Conservation (phyloP, 2,329 filamentous ascomycete genomes). For the Aschersonia sp. region DNA sequence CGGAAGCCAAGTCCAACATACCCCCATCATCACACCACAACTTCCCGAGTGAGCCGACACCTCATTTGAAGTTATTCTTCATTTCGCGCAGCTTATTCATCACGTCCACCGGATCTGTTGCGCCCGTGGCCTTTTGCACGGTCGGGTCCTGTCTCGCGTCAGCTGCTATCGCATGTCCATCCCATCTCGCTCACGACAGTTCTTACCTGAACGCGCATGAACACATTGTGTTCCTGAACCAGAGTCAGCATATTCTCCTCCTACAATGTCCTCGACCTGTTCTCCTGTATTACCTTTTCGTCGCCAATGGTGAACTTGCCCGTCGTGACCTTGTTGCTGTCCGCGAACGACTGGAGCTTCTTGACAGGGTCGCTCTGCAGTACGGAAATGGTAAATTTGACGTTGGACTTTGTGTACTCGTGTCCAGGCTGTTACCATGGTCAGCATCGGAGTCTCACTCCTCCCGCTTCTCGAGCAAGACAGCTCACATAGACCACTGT, state of each 20-base stretch:
- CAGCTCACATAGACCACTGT: conserved; percentile 74
- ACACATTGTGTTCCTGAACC: conserved; percentile 74
- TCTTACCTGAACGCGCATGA: conserved; percentile 77
- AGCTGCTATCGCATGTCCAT: not conserved
- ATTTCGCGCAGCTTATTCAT: conserved; percentile 78
- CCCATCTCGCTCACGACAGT: not conserved
- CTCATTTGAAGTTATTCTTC: conserved; percentile 68
- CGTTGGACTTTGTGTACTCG: conserved; percentile 96
- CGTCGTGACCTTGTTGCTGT: conserved; percentile 74
- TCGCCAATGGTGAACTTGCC: conserved; percentile 95
- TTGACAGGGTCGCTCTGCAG: conserved; percentile 61
- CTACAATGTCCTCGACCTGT: not conserved
- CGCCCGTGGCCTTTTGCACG: conserved; percentile 72
- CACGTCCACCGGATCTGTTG: conserved; percentile 66
- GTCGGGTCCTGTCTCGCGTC: conserved; percentile 48
- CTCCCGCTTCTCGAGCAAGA: not conserved
- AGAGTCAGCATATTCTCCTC: not conserved
- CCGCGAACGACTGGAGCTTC: conserved; percentile 63
- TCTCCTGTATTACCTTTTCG: conserved; percentile 60
- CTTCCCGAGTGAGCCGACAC: conserved; percentile 5
- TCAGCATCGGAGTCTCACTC: not conserved
- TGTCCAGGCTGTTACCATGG: conserved; percentile 57
- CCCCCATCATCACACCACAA: too few relatives aligned
- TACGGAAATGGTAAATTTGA: conserved; percentile 72
- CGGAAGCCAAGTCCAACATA: too few relatives aligned